These are phyloP conservation scores for Trichomonas tenax DNA, from an alignment of 208 protist genomes.

Conservation along the genomic window DNA sequence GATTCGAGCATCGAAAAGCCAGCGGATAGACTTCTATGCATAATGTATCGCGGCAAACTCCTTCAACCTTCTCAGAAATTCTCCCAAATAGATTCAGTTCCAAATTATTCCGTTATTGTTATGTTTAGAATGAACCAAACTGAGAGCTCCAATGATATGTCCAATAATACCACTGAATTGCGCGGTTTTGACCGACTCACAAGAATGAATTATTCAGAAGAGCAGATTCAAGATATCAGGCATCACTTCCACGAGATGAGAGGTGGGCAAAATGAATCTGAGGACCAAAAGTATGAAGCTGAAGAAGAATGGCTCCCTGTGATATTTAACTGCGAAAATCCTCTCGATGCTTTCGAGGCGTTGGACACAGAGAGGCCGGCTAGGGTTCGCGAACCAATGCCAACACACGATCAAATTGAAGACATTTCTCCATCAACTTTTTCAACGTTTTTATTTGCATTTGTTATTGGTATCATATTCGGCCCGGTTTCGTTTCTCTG, in stretches of 20 bases:
- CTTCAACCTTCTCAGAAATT: background rate
- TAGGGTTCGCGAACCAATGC: background rate
- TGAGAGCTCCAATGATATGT: background rate
- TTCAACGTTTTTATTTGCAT: background rate
- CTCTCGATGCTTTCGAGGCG: background rate
- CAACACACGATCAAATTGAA: background rate
- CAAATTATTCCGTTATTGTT: background rate
- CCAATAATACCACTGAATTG: background rate
- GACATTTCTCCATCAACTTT: background rate
- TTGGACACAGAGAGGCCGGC: background rate
- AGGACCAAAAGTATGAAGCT: background rate
- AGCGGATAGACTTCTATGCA: background rate
- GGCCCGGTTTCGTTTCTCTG: background rate
- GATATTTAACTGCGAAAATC: background rate
- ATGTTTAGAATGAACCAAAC: background rate
- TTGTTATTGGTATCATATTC: background rate
- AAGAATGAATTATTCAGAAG: background rate
- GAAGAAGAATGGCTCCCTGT: conserved; percentile 21
- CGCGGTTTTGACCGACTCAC: background rate
- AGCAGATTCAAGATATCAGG: background rate
- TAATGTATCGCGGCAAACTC: background rate
- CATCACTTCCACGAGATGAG: background rate
- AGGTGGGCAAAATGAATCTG: background rate
- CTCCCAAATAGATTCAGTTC: background rate
- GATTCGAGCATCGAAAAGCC: background rate